A percentile compares a stretch with the other conserved stretches of the same genome.
Conservation (phyloP, 441 rosid species). For the Erodium texanum region DNA sequence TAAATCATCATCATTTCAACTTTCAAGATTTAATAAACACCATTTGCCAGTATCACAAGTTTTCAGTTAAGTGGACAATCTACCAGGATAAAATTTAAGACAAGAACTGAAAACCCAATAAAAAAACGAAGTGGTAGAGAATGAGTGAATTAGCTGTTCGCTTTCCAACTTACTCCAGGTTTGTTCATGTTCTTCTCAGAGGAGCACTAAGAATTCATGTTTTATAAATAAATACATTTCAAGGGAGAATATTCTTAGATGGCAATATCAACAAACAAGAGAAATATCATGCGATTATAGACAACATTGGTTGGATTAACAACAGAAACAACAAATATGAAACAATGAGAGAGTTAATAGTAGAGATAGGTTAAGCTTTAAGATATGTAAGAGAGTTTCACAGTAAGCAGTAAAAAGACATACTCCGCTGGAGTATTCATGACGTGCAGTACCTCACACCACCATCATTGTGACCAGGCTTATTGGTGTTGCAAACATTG, state of each 20-base stretch:
- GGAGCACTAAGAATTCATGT: not conserved
- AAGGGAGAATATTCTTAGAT: not conserved
- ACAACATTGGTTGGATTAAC: not conserved
- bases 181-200: not conserved
- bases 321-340: not conserved
- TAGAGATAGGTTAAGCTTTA: not conserved
- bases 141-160: not conserved
- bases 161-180: too few species aligned
- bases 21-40: not conserved
- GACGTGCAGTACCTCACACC: not conserved
- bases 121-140: not conserved
- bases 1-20: not conserved
- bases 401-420: not conserved
- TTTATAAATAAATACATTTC: not conserved
- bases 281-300: not conserved
- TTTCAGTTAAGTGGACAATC: too few species aligned
- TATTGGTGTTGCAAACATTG: not conserved
- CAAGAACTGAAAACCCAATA: not conserved
- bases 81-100: not conserved
- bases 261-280: not conserved
- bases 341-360: not conserved
- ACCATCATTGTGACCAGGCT: constrained; percentile 5
- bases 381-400: not conserved
- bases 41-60: not conserved
- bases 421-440: not conserved